Conservation (phyloP, 129 eudicot genomes). For the Centaurea solstitialis region DNA sequence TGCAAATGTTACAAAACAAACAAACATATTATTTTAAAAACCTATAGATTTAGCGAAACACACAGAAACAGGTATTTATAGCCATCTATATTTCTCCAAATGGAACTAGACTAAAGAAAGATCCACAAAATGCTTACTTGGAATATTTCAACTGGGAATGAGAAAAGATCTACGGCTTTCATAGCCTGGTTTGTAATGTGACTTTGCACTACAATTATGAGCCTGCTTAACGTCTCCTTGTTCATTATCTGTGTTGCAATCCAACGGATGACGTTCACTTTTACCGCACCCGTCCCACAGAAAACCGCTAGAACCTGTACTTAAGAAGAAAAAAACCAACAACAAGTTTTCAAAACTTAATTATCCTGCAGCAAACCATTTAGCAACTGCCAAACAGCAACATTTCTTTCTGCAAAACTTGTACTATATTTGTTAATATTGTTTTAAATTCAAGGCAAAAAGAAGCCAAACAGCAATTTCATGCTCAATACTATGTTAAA, state of each 20-base stretch:
- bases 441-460: background rate
- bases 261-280: slow-evolving; percentile 64
- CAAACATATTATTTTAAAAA: no score
- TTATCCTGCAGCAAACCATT: no score
- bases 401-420: background rate
- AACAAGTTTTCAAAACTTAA: slow-evolving; percentile 5
- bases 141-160: slow-evolving; percentile 74
- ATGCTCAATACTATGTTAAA: background rate
- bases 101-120: background rate
- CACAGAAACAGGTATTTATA: background rate
- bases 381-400: background rate
- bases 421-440: background rate
- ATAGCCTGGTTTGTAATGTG: slow-evolving; percentile 71
- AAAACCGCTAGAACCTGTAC: slow-evolving; percentile 66
- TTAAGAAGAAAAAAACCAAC: slow-evolving; percentile 11
- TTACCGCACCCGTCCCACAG: slow-evolving; percentile 55
- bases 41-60: background rate
- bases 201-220: slow-evolving; percentile 67
- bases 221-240: slow-evolving; percentile 53
- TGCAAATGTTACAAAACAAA: no score
- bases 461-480: background rate
- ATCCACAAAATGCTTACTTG: slow-evolving; percentile 44
- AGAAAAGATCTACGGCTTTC: slow-evolving; percentile 59
- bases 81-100: background rate
- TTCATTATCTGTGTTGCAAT: slow-evolving; percentile 55